Base-by-base conservation (phyloP, 2,329 filamentous ascomycete species). In the Aspergillus sp. region DNA sequence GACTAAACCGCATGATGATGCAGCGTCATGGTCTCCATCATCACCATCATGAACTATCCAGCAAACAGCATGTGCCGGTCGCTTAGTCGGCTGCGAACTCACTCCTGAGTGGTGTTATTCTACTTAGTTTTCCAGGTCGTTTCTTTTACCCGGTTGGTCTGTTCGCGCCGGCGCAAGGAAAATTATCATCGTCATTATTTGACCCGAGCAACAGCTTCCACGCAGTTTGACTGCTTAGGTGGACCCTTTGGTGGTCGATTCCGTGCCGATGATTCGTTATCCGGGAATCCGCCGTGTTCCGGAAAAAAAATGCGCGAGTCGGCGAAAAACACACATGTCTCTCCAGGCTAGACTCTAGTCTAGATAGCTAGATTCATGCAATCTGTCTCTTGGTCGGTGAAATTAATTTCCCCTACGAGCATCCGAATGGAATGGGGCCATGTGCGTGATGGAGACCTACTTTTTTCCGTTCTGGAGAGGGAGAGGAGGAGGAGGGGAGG, bases 101-200 rank as follows among this genome's bases (percentile, higher is more conserved):
- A 36, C 32, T 36, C 12, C 32, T 36, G 32, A 36, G 12, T 36
- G 32, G 41, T 45, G 41, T 15, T n/a, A 13, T 12, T 45, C 12
- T n/a, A 13, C 41, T 45, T 13, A 21, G 9, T 43, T 36, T 36
- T 13, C 32, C 32, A 36, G 32, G 32, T 36, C 38, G 39, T 43
- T 55, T 45, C 38, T 30, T 55, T 47, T 55, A 55, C 25, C 53
- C 53, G 53, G 53, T 41, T 28, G 53, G 32, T 55, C 53, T 30
- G 30, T 47, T 30, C 39, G 39, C n/a, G 41, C 25, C 10, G 39
- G 21, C 32, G 17, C 5, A 9, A n/a, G 25, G 12, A 41, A 45
- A 45, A 55, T 30, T 32, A 32, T 28, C 53, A 47, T 32, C n/a
- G 30, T 36, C 43, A 41, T 28, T 30, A 13, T 55, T 55, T 39